Conservation (phyloP, 352 stramenopile genomes). For the Blastocystis sp. region DNA sequence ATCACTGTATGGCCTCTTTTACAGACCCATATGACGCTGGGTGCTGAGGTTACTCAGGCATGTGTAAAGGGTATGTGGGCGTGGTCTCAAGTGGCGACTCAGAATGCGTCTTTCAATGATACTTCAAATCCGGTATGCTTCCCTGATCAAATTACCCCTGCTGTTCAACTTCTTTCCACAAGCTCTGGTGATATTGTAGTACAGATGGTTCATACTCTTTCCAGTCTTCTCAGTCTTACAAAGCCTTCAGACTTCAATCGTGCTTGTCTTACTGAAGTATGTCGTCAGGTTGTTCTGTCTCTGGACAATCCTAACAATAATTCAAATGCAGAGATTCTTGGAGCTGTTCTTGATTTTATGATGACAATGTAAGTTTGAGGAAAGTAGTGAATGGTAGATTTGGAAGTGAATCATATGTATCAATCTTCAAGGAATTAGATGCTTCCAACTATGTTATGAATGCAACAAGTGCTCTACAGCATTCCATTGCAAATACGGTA, state of each 20-base stretch:
- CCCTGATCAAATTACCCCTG: neutral
- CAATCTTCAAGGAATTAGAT: neutral
- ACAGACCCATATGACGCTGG: neutral
- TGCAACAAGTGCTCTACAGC: conserved; percentile 45
- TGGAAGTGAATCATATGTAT: neutral
- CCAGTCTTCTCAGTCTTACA: neutral
- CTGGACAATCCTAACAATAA: neutral
- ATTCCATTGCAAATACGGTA: neutral
- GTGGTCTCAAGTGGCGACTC: neutral
- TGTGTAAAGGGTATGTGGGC: neutral
- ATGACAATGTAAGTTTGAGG: conserved; percentile 32
- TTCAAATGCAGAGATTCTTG: conserved; percentile 16
- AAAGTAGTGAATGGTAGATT: neutral
- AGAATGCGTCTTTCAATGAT: neutral
- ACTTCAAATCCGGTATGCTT: conserved; percentile 13
- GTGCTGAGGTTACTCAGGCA: neutral
- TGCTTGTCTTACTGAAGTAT: neutral
- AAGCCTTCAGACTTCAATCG: neutral
- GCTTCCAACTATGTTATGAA: neutral
- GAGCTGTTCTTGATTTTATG: conserved; percentile 34
- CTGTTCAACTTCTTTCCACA: neutral
- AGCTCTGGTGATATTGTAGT: neutral
- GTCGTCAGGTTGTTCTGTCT: neutral
- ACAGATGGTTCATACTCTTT: neutral
- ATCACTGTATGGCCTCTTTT: neutral